phyloP scores from a whole-genome alignment of 164 flowering plant genomes.

The Nymphaea colorata region DNA sequence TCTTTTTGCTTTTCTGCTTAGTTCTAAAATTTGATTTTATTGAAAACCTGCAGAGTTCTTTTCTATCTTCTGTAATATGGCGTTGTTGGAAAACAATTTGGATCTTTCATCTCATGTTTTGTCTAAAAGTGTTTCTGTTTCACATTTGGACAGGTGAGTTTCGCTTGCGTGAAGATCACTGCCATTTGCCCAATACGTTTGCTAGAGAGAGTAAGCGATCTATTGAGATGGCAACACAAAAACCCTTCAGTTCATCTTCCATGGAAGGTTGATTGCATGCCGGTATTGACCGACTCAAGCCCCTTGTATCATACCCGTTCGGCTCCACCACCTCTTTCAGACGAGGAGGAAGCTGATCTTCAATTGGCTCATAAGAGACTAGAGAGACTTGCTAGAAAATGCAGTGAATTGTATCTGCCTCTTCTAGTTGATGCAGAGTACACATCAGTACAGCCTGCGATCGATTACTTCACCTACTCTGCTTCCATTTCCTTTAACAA shows the following conservation, averaged over 20 bases:
- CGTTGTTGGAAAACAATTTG: too few species aligned
- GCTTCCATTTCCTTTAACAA: slow-evolving; percentile 37
- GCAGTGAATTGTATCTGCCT: slow-evolving; percentile 37
- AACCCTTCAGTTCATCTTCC: slow-evolving; percentile 56
- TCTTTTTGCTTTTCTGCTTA: too few species aligned
- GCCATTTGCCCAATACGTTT: slow-evolving; percentile 65
- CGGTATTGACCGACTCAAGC: slow-evolving; percentile 42
- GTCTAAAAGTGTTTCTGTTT: not conserved
- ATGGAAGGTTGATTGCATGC: slow-evolving; percentile 64
- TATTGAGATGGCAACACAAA: slow-evolving; percentile 69
- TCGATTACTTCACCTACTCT: slow-evolving; percentile 67
- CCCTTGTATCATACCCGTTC: slow-evolving; percentile 67
- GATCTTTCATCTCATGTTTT: too few species aligned
- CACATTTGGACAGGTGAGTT: slow-evolving; percentile 50
- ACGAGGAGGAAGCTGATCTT: slow-evolving; percentile 58
- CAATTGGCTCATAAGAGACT: slow-evolving; percentile 39
- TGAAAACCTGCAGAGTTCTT: too few species aligned
- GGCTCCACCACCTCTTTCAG: slow-evolving; percentile 46
- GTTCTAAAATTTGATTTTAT: too few species aligned
- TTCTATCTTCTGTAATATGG: too few species aligned
- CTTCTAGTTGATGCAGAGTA: slow-evolving; percentile 77
- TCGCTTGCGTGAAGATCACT: slow-evolving; percentile 61
- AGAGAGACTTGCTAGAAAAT: slow-evolving; percentile 26
- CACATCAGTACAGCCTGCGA: slow-evolving; percentile 68
- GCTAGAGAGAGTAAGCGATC: slow-evolving; percentile 54